Evolutionary conservation across 306 rosid genomes (phyloP), one percentile per base, ranked within the genome.

Genomic region (Pyrus communis): DNA sequence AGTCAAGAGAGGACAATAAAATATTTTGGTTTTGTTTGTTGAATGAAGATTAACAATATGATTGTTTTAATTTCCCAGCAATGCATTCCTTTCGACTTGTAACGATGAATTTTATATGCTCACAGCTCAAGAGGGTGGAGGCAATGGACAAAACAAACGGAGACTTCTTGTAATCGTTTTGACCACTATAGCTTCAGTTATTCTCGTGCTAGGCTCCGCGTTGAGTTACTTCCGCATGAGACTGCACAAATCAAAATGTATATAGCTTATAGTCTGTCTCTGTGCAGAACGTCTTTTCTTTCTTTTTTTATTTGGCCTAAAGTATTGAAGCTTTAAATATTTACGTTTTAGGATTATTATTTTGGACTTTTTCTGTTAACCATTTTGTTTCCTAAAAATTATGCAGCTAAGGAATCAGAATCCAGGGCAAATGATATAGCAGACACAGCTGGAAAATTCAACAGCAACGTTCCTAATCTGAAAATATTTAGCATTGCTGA

Each of bases 401-500:
- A 23, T 9, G 18, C 46, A 62, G 78, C 59, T 22, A 69, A 75
- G 18, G 68, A 25, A 70, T 75, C 77, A 38, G 70, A 68, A n/a
- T 62, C 17, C 60, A 67, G 35, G 40, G 31, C 33, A 67, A 67
- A 52, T 9, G 51, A 73, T 31, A 33, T 23, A 7, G 74, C 61
- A 52, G 62, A 57, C 62, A 71, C 28, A 62, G 54, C 62, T 18
- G 77, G 71, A 81, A 74, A 27, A 13, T 83, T 87, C 18, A 60
- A 60, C 3, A 69, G 51, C 60, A 68, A 68, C 67, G 77, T 22
- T 73, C 82, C 83, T 22, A 72, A 84, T 78, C 61, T 81, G 51
- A 79, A 66, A 59, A 78, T 70, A 11, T 85, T 75, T 13, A 42
- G 77, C 38, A 31, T 64, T 63, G 66, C 72, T 19, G 76, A 73